A percentile compares a stretch with the other conserved stretches of the same genome.
Evolutionary conservation across 192 early-diverging fungal species (phyloP).

Genomic region (Rhizoclosmatium globosum): DNA sequence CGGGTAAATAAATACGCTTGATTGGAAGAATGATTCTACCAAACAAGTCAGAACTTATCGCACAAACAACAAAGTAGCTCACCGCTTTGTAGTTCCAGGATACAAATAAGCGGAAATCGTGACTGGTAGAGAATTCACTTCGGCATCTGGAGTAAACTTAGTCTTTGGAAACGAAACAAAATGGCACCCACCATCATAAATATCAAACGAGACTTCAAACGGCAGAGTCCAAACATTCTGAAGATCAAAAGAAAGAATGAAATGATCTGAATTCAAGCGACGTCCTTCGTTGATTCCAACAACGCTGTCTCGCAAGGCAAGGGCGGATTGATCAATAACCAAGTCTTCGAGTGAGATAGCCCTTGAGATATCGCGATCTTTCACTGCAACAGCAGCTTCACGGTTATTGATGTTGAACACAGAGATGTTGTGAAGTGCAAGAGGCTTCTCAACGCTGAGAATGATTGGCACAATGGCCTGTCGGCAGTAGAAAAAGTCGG

Average conservation of each 20-base stretch:
- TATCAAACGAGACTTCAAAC: conserved; percentile 76
- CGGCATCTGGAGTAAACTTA: conserved; percentile 4
- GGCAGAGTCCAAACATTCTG: conserved; percentile 75
- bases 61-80: not conserved
- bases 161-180: not conserved
- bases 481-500: conserved; percentile 66
- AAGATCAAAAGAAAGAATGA: conserved; percentile 80
- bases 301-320: conserved; percentile 39
- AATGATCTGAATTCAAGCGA: conserved; percentile 59
- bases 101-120: conserved; percentile 47
- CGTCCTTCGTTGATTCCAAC: conserved; percentile 11
- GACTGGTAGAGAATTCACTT: conserved; percentile 8
- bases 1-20: conserved; percentile 63
- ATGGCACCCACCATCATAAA: conserved; percentile 63
- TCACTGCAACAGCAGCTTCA: not conserved
- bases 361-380: conserved; percentile 26
- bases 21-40: conserved; percentile 74
- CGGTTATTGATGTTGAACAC: conserved; percentile 61
- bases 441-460: conserved; percentile 70
- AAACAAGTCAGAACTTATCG: not conserved
- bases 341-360: conserved; percentile 56
- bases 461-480: conserved; percentile 73
- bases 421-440: conserved; percentile 72
- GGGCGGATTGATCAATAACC: conserved; percentile 48
- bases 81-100: conserved; percentile 58